phyloP scores from a whole-genome alignment of 305 asterid species.

The Solanum hybrid region DNA sequence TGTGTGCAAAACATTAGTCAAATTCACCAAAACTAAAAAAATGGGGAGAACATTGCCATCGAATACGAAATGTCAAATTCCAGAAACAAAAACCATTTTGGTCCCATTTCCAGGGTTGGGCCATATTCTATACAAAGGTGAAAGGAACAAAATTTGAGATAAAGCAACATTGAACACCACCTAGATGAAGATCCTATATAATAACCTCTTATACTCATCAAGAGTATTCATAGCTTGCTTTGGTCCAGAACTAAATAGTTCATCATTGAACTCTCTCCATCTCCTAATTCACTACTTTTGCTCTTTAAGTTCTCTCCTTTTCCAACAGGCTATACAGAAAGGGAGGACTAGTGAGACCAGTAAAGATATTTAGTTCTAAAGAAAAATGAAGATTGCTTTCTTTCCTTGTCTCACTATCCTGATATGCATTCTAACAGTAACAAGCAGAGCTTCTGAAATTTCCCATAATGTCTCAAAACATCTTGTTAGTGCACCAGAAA shows the following conservation, averaged over 20 bases:
- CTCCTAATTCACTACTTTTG: background rate
- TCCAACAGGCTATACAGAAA: background rate
- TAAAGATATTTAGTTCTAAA: background rate
- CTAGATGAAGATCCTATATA: conserved; percentile 8
- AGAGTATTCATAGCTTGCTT: background rate
- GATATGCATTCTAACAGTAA: conserved; percentile 8
- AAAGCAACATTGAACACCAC: background rate
- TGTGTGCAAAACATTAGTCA: background rate
- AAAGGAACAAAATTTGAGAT: background rate
- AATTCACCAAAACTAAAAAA: background rate
- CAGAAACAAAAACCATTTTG: background rate
- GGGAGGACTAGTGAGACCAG: background rate
- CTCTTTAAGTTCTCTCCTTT: background rate
- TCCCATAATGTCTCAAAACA: conserved; percentile 6
- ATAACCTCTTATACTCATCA: background rate
- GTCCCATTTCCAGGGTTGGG: background rate
- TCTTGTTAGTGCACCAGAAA: background rate
- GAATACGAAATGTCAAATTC: background rate
- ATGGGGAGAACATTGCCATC: background rate
- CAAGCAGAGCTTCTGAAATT: conserved; percentile 18
- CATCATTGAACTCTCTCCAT: background rate
- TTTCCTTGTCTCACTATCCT: conserved; percentile 17
- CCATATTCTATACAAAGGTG: background rate
- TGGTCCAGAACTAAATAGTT: background rate
- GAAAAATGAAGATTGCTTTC: conserved; percentile 12